A percentile compares a stretch with the other conserved stretches of the same genome.
Evolutionary conservation across 495 filamentous ascomycete genomes (phyloP).

Genomic region (Podospora pseudocomata): DNA sequence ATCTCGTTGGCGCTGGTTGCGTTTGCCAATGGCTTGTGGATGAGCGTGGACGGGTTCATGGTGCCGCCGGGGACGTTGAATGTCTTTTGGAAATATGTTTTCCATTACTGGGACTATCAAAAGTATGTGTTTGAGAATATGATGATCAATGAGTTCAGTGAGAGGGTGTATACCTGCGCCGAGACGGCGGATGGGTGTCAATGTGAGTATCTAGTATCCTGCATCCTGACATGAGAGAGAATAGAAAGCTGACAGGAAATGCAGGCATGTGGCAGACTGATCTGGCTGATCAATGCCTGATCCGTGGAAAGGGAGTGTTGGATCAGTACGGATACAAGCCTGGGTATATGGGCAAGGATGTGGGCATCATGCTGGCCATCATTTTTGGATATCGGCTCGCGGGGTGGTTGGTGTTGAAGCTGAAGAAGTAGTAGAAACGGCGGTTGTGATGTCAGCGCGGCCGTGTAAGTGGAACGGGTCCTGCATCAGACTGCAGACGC

Average conservation of each 20-base stretch:
- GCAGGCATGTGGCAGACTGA: slow-evolving; percentile 59
- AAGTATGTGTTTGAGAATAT: slow-evolving; percentile 83
- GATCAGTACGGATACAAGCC: slow-evolving; percentile 62
- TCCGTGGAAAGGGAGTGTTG: slow-evolving; percentile 65
- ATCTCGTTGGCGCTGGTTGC: slow-evolving; percentile 69
- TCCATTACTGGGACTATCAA: slow-evolving; percentile 82
- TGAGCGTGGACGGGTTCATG: slow-evolving; percentile 77
- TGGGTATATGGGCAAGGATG: slow-evolving; percentile 62
- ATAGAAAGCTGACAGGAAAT: slow-evolving; percentile 1
- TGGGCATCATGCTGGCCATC: slow-evolving; percentile 72
- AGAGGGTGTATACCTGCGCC: slow-evolving; percentile 59
- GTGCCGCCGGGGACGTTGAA: slow-evolving; percentile 68
- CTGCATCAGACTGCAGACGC: not conserved
- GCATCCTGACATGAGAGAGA: not conserved
- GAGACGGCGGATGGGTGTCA: slow-evolving; percentile 40
- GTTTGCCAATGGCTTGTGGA: slow-evolving; percentile 84
- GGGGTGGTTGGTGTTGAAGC: slow-evolving; percentile 39
- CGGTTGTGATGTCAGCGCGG: not conserved
- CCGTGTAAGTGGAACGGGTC: not conserved
- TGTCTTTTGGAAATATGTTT: slow-evolving; percentile 79
- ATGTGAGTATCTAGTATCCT: slow-evolving; percentile 38
- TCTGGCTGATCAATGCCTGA: slow-evolving; percentile 59
- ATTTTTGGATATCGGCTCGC: slow-evolving; percentile 68
- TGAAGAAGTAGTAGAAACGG: slow-evolving; percentile 24
- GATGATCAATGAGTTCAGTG: slow-evolving; percentile 80